Evolutionary conservation across 1,284 basidiomycete species (phyloP).

Genomic region (Anthracocystis panici-leucophaei): DNA sequence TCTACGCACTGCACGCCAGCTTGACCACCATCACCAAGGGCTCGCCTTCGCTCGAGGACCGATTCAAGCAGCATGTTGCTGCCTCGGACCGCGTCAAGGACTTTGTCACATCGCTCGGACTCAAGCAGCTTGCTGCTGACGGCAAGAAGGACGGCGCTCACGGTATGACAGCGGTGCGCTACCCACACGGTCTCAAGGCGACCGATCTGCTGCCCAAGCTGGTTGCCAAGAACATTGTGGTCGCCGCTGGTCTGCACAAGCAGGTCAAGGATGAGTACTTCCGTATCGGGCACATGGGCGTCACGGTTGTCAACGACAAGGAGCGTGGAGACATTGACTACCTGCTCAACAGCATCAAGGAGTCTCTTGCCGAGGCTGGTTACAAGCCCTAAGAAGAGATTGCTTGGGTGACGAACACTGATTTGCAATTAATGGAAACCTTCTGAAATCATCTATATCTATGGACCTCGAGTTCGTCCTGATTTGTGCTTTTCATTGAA

Average conservation of each 20-base stretch:
- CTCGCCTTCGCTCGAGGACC: constrained; percentile 78
- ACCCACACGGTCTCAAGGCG: constrained; percentile 64
- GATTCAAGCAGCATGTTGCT: constrained; percentile 82
- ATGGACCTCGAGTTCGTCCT: not conserved
- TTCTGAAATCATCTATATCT: not conserved
- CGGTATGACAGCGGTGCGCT: constrained; percentile 69
- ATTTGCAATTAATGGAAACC: not conserved
- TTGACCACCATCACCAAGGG: constrained; percentile 78
- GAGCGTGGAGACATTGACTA: constrained; percentile 77
- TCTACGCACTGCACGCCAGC: constrained; percentile 88
- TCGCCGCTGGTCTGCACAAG: constrained; percentile 90
- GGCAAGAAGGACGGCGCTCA: constrained; percentile 67
- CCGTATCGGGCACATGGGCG: constrained; percentile 83
- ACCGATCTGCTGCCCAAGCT: constrained; percentile 71
- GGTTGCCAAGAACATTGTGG: constrained; percentile 79
- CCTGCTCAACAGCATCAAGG: constrained; percentile 79
- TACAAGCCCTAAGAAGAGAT: constrained; percentile 61
- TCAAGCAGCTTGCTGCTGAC: constrained; percentile 71
- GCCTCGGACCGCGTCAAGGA: constrained; percentile 81
- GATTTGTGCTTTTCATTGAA: not conserved
- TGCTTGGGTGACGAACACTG: not conserved
- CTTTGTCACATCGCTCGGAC: constrained; percentile 77
- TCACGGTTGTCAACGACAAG: constrained; percentile 78
- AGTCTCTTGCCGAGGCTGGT: constrained; percentile 72
- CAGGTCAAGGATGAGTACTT: constrained; percentile 80